These are phyloP conservation scores for Pseudomicrostroma phylloplanum DNA, from an alignment of 1,284 basidiomycete genomes.

Conservation along the genomic window DNA sequence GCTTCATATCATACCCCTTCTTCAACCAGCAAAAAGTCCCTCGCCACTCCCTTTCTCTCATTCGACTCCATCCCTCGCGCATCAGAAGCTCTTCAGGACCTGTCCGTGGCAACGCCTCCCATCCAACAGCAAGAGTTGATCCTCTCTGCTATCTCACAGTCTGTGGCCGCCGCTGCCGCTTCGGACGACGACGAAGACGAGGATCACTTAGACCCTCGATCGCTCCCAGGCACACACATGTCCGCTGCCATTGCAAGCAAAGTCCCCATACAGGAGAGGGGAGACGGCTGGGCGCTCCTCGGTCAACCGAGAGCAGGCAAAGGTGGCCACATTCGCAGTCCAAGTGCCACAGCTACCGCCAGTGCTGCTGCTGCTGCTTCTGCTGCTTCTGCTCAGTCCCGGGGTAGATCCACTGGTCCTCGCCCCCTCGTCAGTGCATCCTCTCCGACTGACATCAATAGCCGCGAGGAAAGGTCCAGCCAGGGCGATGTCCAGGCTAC, in stretches of 20 bases:
- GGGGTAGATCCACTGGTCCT: background rate
- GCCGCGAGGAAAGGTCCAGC: no score
- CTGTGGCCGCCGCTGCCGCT: background rate
- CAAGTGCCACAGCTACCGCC: background rate
- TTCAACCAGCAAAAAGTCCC: no score
- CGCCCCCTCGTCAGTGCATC: background rate
- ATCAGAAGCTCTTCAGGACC: background rate
- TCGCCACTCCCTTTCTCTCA: background rate
- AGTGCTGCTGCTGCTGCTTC: background rate
- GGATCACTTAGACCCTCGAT: no score
- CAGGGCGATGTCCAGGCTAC: no score
- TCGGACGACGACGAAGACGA: conserved; percentile 5
- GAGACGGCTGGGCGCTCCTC: background rate
- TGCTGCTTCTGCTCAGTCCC: background rate
- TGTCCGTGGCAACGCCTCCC: conserved; percentile 1
- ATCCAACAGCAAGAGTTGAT: conserved; percentile 6
- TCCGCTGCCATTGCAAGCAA: background rate
- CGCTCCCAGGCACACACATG: no score
- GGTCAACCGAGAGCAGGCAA: background rate
- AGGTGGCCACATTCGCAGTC: background rate
- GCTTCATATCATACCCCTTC: no score
- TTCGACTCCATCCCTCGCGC: background rate
- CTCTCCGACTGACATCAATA: background rate
- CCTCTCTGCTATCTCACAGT: background rate
- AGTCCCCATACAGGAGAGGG: conserved; percentile 3